Evolutionary conservation across 768 basidiomycete species (phyloP).

Genomic region (Suillus decipiens): DNA sequence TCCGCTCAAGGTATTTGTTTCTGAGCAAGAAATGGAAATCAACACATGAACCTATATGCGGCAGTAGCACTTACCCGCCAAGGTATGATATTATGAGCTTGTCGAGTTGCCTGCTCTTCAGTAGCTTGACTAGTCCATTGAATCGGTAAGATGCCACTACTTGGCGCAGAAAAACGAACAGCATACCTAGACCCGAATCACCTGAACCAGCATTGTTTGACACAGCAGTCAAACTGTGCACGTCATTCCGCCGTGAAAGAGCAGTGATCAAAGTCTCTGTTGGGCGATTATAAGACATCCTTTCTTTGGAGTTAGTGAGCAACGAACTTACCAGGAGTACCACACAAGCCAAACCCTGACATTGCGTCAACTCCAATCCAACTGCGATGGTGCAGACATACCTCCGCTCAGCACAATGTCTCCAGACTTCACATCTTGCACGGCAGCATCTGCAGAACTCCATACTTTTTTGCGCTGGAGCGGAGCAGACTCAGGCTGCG

Average conservation of each 20-base stretch:
- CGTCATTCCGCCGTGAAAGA: conserved; percentile 65
- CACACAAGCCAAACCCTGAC: conserved; percentile 80
- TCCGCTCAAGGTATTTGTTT: conserved; percentile 77
- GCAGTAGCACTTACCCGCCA: conserved; percentile 54
- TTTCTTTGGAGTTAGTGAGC: not conserved
- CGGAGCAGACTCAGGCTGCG: conserved; percentile 17
- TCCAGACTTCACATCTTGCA: conserved; percentile 77
- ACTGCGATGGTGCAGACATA: conserved; percentile 30
- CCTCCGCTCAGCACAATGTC: conserved; percentile 75
- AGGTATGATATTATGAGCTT: conserved; percentile 86
- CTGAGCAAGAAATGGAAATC: conserved; percentile 33
- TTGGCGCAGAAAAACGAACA: conserved; percentile 2
- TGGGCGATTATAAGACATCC: not conserved
- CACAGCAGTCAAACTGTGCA: conserved; percentile 71
- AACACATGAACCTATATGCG: not conserved
- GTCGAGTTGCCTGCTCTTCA: conserved; percentile 69
- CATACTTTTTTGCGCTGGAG: conserved; percentile 59
- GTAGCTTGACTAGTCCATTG: conserved; percentile 53
- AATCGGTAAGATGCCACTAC: conserved; percentile 1
- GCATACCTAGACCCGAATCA: conserved; percentile 62
- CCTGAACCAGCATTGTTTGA: conserved; percentile 80
- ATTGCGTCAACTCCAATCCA: not conserved
- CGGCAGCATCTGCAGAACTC: conserved; percentile 72
- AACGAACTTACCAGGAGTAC: conserved; percentile 63
- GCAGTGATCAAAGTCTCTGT: conserved; percentile 77